These are phyloP conservation scores for Apophysomyces variabilis DNA, from an alignment of 371 early-diverging fungal genomes.

Conservation along the genomic window DNA sequence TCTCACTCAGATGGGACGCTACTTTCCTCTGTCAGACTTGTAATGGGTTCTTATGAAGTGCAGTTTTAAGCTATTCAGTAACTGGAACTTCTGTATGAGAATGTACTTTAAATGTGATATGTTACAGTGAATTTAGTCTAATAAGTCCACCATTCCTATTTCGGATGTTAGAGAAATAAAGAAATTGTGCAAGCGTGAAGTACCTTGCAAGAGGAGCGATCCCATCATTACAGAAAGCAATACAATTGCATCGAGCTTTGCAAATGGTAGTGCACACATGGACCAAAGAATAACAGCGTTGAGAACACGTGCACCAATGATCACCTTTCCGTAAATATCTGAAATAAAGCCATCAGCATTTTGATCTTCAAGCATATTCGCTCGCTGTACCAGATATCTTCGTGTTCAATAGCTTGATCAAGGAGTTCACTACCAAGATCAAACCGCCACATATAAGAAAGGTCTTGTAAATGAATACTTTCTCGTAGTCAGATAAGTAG, in stretches of 20 bases:
- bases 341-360: neutral
- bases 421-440: slow-evolving; percentile 48
- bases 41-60: no score
- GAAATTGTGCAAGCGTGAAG: neutral
- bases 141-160: slow-evolving; percentile 20
- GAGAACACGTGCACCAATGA: slow-evolving; percentile 45
- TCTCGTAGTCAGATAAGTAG: slow-evolving; percentile 34
- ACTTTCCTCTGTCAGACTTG: no score
- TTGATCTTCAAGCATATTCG: neutral
- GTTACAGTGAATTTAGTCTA: slow-evolving; percentile 18
- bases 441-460: slow-evolving; percentile 52
- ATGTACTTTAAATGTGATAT: neutral
- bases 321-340: slow-evolving; percentile 54
- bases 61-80: neutral
- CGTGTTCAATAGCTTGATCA: slow-evolving; percentile 56
- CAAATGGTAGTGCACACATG: slow-evolving; percentile 55
- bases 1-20: no score
- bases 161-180: neutral
- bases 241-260: slow-evolving; percentile 45
- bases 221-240: slow-evolving; percentile 47
- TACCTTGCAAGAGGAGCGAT: slow-evolving; percentile 51
- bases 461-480: slow-evolving; percentile 52
- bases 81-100: neutral
- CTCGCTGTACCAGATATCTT: slow-evolving; percentile 36
- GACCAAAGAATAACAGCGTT: slow-evolving; percentile 50